Evolutionary conservation across 805 yeast genomes (phyloP), one percentile per base, ranked within the genome.

Genomic region (Hermanozyma aechmeae): DNA sequence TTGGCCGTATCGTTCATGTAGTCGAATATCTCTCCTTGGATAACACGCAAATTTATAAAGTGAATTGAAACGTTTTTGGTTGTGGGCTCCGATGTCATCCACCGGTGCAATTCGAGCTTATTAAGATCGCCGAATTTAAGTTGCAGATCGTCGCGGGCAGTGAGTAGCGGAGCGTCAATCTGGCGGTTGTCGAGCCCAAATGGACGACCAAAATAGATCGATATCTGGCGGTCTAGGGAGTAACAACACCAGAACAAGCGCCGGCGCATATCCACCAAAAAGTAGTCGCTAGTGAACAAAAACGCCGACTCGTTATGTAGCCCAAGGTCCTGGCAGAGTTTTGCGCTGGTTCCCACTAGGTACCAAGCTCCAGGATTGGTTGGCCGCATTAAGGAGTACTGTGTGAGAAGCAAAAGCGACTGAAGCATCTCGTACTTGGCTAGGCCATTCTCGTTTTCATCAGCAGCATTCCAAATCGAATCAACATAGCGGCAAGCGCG

Each of bases 311-410:
- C 38, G 15, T 32, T 24, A 28, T 39, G 36, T 4, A 41, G 26
- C 11, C 42, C 43, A 31, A 40, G 34, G 24, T 42, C 45, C 14
- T 33, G 33, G 20, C 45, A 40, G 10, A 42, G 24, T 13, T 43
- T 19, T 8, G 32, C 30, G 23, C 39, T 27, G 4, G 39, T 40
- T 3, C 45, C 46, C 14, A 40, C 28, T 13, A 36, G 19, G 27
- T 40, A 42, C 46, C 45, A 40, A 6, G 43, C 41, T 8, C 45
- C 43, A 4, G 43, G 45, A n/a, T 36, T 26, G 6, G 37, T 32
- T 2, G 43, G 45, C 20, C 46, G 25, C 46, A 42, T 40, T 18
- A 40, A 22, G 5, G 46, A 40, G 29, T 38, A 40, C 19, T 35
- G 42, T 1, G 45, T 29, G 19, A 42, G 30, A n/a, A 42, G 28